Base-by-base conservation (phyloP, 179 eudicot species). In the Vitellaria paradoxa region DNA sequence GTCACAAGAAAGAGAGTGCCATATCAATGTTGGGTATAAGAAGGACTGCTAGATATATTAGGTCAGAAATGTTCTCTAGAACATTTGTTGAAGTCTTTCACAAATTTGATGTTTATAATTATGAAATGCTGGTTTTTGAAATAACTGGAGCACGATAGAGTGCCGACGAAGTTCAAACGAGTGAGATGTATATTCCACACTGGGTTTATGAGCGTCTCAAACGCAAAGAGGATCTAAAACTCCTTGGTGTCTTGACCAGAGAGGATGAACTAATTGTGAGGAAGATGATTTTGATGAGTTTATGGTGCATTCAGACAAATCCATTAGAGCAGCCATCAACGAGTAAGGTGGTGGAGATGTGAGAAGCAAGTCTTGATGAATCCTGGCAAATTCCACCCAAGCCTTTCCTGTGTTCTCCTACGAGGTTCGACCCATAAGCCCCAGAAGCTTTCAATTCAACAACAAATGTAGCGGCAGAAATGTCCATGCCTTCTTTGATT, bases 71-170 rank as follows among this genome's bases (percentile, higher is more conserved):
- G 26, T 85, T 83, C 30, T 74, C 68, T 2, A 82, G 79, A 60
- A 78, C 68, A 40, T 80, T 82, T 63, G 80, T 80, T 0, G 76
- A 73, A 7, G 82, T 79, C 7, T 84, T 82, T 6, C 56, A 84
- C 11, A 84, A 84, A 10, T 81, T 84, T 7, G 86, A 84, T 59
- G 81, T 84, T 3, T 84, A 79, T 40, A 84, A 83, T 81, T 81
- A 73, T 30, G 87, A 81, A 47, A 84, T 85, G 84, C 4, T 84
- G 67, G 76, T 84, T 65, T 68, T 84, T 53, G 86, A 83, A 52
- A 85, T 81, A 80, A 77, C 73, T 60, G 86, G 80, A 0, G 70
- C 77, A 56, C 69, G 82, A 23, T 30, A 70, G 30, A 81, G 63
- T 0, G 40, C 21, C 67, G 70, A 30, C 57, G 67, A 5, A 9